These are phyloP conservation scores for Oryza coarctata DNA, from an alignment of 176 grass and related monocot species.

Conservation along the genomic window DNA sequence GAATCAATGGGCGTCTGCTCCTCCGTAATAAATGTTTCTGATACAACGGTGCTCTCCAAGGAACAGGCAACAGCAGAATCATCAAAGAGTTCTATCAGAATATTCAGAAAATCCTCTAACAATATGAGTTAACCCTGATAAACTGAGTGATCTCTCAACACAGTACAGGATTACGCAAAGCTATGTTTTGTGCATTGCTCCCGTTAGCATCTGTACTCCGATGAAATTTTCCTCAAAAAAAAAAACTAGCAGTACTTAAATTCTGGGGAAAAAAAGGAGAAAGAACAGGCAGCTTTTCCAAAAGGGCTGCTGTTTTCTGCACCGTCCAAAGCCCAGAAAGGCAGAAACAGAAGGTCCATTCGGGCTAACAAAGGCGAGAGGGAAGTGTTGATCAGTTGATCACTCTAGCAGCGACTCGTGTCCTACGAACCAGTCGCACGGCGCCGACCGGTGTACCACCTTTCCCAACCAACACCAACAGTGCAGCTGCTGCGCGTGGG, in stretches of 20 bases:
- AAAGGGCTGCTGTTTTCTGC: not conserved
- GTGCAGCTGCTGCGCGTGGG: conserved; percentile 1
- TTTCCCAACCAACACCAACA: not conserved
- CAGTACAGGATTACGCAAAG: too few species aligned
- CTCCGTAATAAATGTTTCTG: too few species aligned
- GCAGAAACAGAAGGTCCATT: not conserved
- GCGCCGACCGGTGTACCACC: conserved; percentile 5
- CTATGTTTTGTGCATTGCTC: too few species aligned
- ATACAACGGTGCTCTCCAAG: not conserved
- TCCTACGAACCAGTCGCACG: not conserved
- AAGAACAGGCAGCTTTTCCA: not conserved
- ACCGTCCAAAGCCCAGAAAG: not conserved
- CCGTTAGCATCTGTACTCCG: too few species aligned
- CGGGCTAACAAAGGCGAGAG: too few species aligned
- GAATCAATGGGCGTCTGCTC: not conserved
- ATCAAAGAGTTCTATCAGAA: not conserved
- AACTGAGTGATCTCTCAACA: too few species aligned
- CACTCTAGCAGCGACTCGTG: not conserved
- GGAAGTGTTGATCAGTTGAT: too few species aligned
- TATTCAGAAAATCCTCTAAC: too few species aligned
- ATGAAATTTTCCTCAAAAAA: too few species aligned
- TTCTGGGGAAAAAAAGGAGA: too few species aligned
- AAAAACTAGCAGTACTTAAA: too few species aligned
- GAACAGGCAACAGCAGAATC: not conserved
- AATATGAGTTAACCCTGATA: too few species aligned